These are phyloP conservation scores for Triadica sebifera DNA, from an alignment of 345 rosid species.

Conservation along the genomic window DNA sequence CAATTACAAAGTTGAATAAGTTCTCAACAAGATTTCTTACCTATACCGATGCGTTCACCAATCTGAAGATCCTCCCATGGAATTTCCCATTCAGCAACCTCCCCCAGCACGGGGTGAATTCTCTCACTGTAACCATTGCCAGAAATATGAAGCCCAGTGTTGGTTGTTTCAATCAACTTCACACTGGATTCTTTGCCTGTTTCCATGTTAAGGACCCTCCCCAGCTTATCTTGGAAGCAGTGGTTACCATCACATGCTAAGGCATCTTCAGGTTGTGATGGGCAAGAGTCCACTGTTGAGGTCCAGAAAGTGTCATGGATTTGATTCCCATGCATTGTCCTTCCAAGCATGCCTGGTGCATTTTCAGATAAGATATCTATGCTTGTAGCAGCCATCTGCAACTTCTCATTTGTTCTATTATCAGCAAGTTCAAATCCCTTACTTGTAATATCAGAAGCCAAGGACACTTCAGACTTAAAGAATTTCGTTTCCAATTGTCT, in stretches of 20 bases:
- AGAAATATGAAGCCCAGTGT: constrained; percentile 29
- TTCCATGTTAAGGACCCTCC: constrained; percentile 19
- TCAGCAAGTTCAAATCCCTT: constrained; percentile 33
- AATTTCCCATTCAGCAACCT: constrained; percentile 88
- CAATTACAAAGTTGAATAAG: background rate
- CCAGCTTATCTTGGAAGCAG: constrained; percentile 4
- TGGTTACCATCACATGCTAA: constrained; percentile 24
- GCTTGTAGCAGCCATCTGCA: constrained; percentile 16
- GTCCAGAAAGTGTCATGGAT: constrained; percentile 26
- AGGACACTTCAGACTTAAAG: constrained; percentile 27
- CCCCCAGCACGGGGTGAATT: constrained; percentile 65
- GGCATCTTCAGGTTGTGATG: constrained; percentile 32
- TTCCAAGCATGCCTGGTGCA: constrained; percentile 18
- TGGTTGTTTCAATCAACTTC: constrained; percentile 30
- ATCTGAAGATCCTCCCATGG: constrained; percentile 92
- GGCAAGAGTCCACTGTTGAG: constrained; percentile 30
- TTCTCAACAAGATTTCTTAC: constrained; percentile 44
- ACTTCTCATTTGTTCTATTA: constrained; percentile 21
- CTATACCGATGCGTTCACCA: constrained; percentile 99
- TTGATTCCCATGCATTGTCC: constrained; percentile 18
- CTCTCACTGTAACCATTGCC: constrained; percentile 47
- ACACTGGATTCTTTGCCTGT: constrained; percentile 34
- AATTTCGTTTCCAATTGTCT: constrained; percentile 38
- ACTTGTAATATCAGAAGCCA: constrained; percentile 31
- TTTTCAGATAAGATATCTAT: constrained; percentile 18